Percentiles rank a stretch among this genome's conserved stretches.
These are phyloP conservation scores for Onygena corvina DNA, from an alignment of 2,329 filamentous ascomycete genomes.

Conservation along the genomic window DNA sequence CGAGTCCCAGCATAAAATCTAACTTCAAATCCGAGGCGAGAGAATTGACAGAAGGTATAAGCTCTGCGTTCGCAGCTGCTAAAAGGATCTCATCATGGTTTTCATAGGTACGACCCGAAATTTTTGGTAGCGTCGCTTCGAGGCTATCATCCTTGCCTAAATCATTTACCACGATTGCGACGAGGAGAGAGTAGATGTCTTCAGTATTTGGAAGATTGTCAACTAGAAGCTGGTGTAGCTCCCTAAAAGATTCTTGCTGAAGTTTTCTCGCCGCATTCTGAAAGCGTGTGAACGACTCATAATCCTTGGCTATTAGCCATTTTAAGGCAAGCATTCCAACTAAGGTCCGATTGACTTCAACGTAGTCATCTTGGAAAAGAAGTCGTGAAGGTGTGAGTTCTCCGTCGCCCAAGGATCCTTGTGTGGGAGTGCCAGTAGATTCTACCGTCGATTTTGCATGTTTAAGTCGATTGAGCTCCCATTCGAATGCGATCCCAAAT, in stretches of 20 bases:
- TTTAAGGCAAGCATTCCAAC: conserved; percentile 27
- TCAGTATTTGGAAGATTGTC: neutral
- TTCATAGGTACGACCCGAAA: neutral
- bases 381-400: conserved; percentile 19
- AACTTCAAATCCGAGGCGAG: neutral
- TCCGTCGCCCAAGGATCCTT: neutral
- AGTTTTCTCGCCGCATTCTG: conserved; percentile 8
- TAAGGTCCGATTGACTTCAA: conserved; percentile 32
- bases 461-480: neutral
- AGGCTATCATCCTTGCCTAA: conserved; percentile 4
- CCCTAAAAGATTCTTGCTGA: neutral
- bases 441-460: conserved; percentile 4
- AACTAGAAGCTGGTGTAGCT: neutral
- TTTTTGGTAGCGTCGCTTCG: neutral
- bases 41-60: neutral
- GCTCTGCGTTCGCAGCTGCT: neutral
- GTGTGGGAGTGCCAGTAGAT: neutral
- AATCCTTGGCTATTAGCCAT: conserved; percentile 29
- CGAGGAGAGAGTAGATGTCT: conserved; percentile 3
- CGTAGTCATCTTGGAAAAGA: conserved; percentile 24
- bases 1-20: conserved; percentile 26
- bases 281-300: conserved; percentile 22
- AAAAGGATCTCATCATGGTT: conserved; percentile 7
- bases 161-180: conserved; percentile 4
- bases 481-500: neutral